Base-by-base conservation (phyloP, 2,329 filamentous ascomycete genomes). In the Talaromyces albobiverticillius region DNA sequence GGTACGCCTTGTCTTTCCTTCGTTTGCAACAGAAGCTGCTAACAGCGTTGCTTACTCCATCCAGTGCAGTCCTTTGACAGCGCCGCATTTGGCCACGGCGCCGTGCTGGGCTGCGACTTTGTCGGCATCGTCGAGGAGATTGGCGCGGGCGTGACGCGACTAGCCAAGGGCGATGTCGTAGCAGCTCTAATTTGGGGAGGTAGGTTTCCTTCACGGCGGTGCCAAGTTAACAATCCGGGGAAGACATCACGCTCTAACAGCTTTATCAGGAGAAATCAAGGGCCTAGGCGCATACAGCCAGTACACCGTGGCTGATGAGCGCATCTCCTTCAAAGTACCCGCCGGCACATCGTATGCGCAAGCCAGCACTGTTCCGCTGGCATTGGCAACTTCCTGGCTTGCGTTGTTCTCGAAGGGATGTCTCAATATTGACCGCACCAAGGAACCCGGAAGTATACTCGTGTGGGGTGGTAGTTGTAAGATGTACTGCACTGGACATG, bases 291-390 rank as follows among this genome's bases (percentile, higher is more conserved):
- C 62, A 1, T 75, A 71, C 51, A 67, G 67, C 48, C 59, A 74
- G 54, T 75, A 76, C 78, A 2, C 9, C 7, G 10, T 49, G 2
- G 73, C 73, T 0, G 68, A 77, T 32, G 67, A 76, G 40, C 51
- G 57, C 4, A 75, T 77, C 50, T 72, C 64, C 53, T 77, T 75
- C 59, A 65, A 66, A 7, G 52, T 77, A 0, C 72, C 74, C 0
- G 58, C 75, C 77, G 59, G 58, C 82, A 57, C 73, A 68, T 31
- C 76, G 77, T 53, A 76, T 80, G 57, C 75, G 79, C 11, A 80
- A 78, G 1, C 69, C 76, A 1, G 81, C 79, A 0, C 62, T 82
- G 3, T 76, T 77, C 2, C 71, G 79, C 68, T 56, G 63, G 69
- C 47, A 18, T 13, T 16, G 7, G 29, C 22, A 9, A 51, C 48